phyloP scores from a whole-genome alignment of 1,284 basidiomycete genomes.

The Xerocomus minutiporus region DNA sequence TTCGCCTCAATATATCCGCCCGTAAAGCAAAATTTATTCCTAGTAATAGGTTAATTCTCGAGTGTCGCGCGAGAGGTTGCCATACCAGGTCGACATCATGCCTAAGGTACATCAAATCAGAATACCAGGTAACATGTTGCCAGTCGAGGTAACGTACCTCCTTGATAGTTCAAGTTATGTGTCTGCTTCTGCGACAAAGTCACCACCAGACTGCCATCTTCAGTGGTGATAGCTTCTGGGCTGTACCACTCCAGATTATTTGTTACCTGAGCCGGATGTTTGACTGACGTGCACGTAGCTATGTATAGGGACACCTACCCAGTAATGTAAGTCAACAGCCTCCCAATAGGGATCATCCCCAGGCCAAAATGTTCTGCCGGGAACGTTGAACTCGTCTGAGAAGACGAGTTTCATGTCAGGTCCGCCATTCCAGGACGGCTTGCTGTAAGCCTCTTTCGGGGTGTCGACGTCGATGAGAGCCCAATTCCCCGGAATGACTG shows the following conservation, averaged over 20 bases:
- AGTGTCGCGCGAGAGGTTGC: neutral
- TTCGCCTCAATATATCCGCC: constrained; percentile 58
- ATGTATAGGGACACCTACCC: constrained; percentile 39
- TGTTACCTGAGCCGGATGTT: constrained; percentile 35
- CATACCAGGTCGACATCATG: constrained; percentile 36
- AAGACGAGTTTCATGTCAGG: constrained; percentile 56
- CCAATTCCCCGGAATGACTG: constrained; percentile 49
- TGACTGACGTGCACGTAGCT: constrained; percentile 36
- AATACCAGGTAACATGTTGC: neutral
- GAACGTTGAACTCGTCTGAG: constrained; percentile 76
- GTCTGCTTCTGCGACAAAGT: constrained; percentile 50
- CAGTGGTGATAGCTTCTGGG: constrained; percentile 62
- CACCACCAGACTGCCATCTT: constrained; percentile 62
- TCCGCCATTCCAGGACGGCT: constrained; percentile 47
- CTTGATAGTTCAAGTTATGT: constrained; percentile 60
- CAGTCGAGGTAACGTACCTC: constrained; percentile 35
- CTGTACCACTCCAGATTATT: constrained; percentile 67
- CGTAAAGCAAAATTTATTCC: constrained; percentile 81
- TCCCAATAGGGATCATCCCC: constrained; percentile 76
- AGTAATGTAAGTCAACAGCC: constrained; percentile 55
- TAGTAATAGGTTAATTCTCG: constrained; percentile 11
- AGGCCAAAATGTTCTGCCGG: constrained; percentile 68
- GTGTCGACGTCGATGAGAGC: constrained; percentile 66
- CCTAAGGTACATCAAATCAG: constrained; percentile 28
- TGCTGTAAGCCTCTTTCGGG: constrained; percentile 49